Evolutionary conservation across 106 monocot genomes (phyloP).

Genomic region (Allium sativum): DNA sequence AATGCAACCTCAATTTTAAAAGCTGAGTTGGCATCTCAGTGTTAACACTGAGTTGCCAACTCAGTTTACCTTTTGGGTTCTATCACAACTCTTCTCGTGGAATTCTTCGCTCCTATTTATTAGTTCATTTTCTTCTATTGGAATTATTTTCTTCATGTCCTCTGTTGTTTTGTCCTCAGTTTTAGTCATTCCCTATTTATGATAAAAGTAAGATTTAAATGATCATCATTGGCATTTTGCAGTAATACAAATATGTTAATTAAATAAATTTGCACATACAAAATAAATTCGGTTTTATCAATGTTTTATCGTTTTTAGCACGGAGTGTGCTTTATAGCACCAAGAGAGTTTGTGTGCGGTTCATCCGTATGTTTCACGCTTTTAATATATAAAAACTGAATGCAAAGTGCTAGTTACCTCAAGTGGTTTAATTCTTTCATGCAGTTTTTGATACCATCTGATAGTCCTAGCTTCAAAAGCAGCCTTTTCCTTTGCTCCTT

Average conservation of each 20-base stretch:
- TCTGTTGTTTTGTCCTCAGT: slow-evolving; percentile 9
- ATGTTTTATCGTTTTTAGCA: not conserved
- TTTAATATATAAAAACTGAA: not conserved
- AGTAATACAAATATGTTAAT: not conserved
- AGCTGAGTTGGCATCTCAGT: too few relatives aligned
- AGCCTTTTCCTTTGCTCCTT: too few relatives aligned
- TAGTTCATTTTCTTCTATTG: slow-evolving; percentile 8
- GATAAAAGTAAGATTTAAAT: not conserved
- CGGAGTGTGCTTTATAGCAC: too few relatives aligned
- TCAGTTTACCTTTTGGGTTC: not conserved
- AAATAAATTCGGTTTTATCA: not conserved
- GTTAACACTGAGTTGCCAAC: too few relatives aligned
- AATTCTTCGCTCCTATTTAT: slow-evolving; percentile 15
- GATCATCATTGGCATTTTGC: not conserved
- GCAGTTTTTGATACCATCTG: too few relatives aligned
- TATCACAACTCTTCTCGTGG: slow-evolving; percentile 4
- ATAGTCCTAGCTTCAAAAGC: too few relatives aligned
- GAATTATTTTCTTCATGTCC: slow-evolving; percentile 5
- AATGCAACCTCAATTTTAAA: too few relatives aligned
- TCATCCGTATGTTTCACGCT: too few relatives aligned
- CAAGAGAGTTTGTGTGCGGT: too few relatives aligned
- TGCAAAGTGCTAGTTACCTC: slow-evolving; percentile 12
- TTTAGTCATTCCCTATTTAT: slow-evolving; percentile 11
- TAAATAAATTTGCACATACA: too few relatives aligned
- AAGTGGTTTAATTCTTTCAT: slow-evolving; percentile 18